A percentile compares a stretch with the other conserved stretches of the same genome.
phyloP scores from a whole-genome alignment of 768 basidiomycete species.

The Coprinopsis strossmayeri region DNA sequence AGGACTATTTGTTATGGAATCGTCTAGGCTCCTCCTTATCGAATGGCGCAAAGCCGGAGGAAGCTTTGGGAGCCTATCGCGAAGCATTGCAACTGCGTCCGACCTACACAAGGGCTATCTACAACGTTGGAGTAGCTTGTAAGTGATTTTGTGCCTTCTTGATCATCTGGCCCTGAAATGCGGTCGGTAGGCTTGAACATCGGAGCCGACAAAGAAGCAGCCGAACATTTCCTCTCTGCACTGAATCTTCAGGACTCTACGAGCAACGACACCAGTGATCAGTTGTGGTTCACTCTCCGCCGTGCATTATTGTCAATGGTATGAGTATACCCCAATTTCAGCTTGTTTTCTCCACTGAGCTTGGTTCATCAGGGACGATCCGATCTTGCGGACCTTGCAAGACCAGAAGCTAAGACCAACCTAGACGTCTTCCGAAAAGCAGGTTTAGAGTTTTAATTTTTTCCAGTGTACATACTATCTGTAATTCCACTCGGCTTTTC shows the following conservation, averaged over 20 bases:
- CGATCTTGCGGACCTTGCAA: slow-evolving; percentile 76
- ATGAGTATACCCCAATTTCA: slow-evolving; percentile 14
- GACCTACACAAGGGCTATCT: slow-evolving; percentile 94
- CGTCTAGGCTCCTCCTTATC: slow-evolving; percentile 90
- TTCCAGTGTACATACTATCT: too few relatives aligned
- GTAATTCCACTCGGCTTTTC: too few relatives aligned
- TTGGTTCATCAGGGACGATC: slow-evolving; percentile 50
- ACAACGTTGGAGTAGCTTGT: slow-evolving; percentile 98
- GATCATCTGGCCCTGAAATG: slow-evolving; percentile 9
- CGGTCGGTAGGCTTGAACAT: slow-evolving; percentile 77
- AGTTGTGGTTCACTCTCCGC: slow-evolving; percentile 86
- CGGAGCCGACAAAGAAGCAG: slow-evolving; percentile 90
- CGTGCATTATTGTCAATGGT: slow-evolving; percentile 82
- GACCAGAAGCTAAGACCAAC: slow-evolving; percentile 51
- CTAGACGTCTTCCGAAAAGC: slow-evolving; percentile 72
- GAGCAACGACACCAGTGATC: slow-evolving; percentile 67
- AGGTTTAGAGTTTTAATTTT: slow-evolving; percentile 91
- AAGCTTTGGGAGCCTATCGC: slow-evolving; percentile 84
- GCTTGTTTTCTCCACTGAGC: slow-evolving; percentile 2
- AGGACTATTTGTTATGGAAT: slow-evolving; percentile 96
- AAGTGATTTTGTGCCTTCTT: slow-evolving; percentile 24
- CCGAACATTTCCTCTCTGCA: slow-evolving; percentile 90
- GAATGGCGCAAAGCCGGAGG: slow-evolving; percentile 91
- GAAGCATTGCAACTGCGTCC: slow-evolving; percentile 87
- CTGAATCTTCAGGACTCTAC: slow-evolving; percentile 70